Conservation (phyloP, 768 basidiomycete species). For the Pleurotus sapidus region DNA sequence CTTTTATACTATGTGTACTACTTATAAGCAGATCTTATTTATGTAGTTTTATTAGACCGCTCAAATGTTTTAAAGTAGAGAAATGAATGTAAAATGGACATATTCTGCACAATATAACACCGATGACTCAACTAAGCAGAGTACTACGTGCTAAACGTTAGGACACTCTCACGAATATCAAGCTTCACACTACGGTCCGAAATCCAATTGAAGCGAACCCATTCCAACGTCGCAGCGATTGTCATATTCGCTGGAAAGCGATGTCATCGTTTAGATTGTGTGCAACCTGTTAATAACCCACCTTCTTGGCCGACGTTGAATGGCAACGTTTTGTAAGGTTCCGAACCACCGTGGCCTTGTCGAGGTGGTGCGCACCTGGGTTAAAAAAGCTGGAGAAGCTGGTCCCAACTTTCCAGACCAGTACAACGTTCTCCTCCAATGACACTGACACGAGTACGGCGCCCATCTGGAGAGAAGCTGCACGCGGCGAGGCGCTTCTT, state of each 20-base stretch:
- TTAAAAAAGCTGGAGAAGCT: slow-evolving; percentile 89
- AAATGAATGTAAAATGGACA: no score
- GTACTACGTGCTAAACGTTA: slow-evolving; percentile 79
- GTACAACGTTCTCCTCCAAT: slow-evolving; percentile 76
- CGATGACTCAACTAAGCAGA: neutral
- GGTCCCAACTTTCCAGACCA: slow-evolving; percentile 95
- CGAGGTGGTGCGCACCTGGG: slow-evolving; percentile 88
- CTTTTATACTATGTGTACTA: neutral
- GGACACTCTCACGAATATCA: slow-evolving; percentile 73
- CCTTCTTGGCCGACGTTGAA: slow-evolving; percentile 87
- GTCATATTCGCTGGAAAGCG: slow-evolving; percentile 33
- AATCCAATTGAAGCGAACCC: slow-evolving; percentile 82
- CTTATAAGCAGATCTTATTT: neutral
- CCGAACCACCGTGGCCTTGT: slow-evolving; percentile 78
- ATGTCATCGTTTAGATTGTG: neutral
- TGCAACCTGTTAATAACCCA: slow-evolving; percentile 28
- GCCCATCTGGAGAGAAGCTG: slow-evolving; percentile 92
- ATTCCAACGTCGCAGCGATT: slow-evolving; percentile 60
- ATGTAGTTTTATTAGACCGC: no score
- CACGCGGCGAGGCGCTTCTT: slow-evolving; percentile 77
- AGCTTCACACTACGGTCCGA: slow-evolving; percentile 81
- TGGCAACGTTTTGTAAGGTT: slow-evolving; percentile 84
- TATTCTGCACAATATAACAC: no score
- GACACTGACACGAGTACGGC: slow-evolving; percentile 85
- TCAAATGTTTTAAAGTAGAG: no score